Conservation (phyloP, 2,329 filamentous ascomycete genomes). For the Colletotrichum higginsianum region DNA sequence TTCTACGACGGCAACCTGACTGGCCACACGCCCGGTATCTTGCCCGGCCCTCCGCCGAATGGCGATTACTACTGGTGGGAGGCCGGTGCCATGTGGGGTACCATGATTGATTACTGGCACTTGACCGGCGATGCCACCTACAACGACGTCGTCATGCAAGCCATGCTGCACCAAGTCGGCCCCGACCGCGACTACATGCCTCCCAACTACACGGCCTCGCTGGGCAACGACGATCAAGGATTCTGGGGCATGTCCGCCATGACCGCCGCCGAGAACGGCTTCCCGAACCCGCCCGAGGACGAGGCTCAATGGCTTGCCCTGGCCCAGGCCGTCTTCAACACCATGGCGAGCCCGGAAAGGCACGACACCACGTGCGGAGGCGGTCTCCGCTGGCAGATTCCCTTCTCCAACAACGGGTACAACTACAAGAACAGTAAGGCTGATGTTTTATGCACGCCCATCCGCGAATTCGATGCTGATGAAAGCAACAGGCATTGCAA, state of each 20-base stretch:
- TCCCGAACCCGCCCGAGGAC: conserved; percentile 69
- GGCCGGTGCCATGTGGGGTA: conserved; percentile 77
- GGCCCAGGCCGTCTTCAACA: conserved; percentile 79
- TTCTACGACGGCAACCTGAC: conserved; percentile 67
- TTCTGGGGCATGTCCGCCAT: conserved; percentile 80
- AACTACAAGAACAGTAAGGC: conserved; percentile 77
- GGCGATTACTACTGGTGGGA: conserved; percentile 82
- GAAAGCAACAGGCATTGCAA: conserved; percentile 65
- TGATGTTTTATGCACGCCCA: neutral
- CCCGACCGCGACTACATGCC: conserved; percentile 72
- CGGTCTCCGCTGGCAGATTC: conserved; percentile 85
- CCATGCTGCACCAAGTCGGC: conserved; percentile 72
- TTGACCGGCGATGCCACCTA: conserved; percentile 76
- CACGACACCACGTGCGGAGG: conserved; percentile 77
- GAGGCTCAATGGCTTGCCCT: conserved; percentile 75
- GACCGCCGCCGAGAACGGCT: conserved; percentile 75
- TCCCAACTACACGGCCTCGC: conserved; percentile 68
- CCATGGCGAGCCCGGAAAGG: conserved; percentile 71
- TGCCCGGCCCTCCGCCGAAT: conserved; percentile 67
- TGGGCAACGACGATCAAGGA: conserved; percentile 78
- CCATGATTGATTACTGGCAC: conserved; percentile 79
- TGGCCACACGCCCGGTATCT: conserved; percentile 68
- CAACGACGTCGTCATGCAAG: conserved; percentile 71
- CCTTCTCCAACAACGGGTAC: conserved; percentile 80
- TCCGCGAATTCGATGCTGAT: conserved; percentile 48